Evolutionary conservation across 1,284 basidiomycete genomes (phyloP).

Genomic region (Malassezia sympodialis): DNA sequence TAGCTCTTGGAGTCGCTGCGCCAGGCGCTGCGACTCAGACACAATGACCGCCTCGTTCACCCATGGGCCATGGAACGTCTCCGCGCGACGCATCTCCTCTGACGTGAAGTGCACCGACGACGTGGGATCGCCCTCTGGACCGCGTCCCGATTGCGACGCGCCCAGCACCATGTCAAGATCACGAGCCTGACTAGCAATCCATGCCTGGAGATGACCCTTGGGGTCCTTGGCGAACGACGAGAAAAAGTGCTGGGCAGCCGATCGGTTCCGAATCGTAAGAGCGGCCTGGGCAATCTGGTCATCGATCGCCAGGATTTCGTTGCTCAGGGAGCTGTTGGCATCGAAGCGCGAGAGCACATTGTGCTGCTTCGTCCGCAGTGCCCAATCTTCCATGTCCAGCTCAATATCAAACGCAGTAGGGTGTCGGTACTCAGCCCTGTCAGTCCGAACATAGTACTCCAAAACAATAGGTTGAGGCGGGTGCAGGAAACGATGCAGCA

Average conservation of each 20-base stretch:
- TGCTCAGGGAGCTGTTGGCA: conserved; percentile 54
- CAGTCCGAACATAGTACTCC: conserved; percentile 57
- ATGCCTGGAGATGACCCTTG: conserved; percentile 70
- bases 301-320: conserved; percentile 66
- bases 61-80: conserved; percentile 82
- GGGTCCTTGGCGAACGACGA: conserved; percentile 72
- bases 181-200: conserved; percentile 79
- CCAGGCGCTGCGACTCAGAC: conserved; percentile 35
- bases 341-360: conserved; percentile 63
- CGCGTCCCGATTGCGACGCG: conserved; percentile 7
- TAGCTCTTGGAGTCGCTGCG: conserved; percentile 30
- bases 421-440: conserved; percentile 47
- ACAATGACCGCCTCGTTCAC: conserved; percentile 50
- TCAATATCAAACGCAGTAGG: conserved; percentile 71
- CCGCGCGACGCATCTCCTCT: conserved; percentile 75
- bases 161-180: conserved; percentile 73
- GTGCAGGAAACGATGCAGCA: conserved; percentile 67
- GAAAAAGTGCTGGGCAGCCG: conserved; percentile 76
- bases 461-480: conserved; percentile 74
- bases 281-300: conserved; percentile 53
- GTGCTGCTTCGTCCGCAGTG: conserved; percentile 64
- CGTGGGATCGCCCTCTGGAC: conserved; percentile 2
- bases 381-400: conserved; percentile 73
- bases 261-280: conserved; percentile 65
- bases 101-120: conserved; percentile 56